A percentile compares a stretch with the other conserved stretches of the same genome.
Evolutionary conservation across 768 basidiomycete genomes (phyloP).

Genomic region (Pilatotrama ljubarskyi): DNA sequence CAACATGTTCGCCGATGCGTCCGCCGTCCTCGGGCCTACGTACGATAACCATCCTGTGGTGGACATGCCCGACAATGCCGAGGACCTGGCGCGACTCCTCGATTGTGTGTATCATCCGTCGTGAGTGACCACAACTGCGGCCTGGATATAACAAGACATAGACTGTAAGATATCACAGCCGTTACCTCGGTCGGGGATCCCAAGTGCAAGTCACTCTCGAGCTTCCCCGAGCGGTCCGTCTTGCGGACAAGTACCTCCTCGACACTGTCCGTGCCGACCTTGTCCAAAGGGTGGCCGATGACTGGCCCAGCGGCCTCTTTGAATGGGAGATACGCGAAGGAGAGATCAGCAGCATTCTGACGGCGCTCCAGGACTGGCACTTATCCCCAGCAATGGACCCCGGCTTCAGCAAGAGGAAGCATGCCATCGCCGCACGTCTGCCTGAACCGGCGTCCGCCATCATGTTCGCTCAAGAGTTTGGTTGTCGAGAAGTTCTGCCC

Average conservation of each 20-base stretch:
- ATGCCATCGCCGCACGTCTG: not conserved
- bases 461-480: conserved; percentile 16
- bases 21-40: not conserved
- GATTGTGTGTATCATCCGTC: conserved; percentile 13
- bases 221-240: conserved; percentile 21
- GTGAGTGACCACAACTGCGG: not conserved
- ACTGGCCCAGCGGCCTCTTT: conserved; percentile 30
- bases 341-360: not conserved
- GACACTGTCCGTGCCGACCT: conserved; percentile 26
- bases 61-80: conserved; percentile 13
- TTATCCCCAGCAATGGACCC: no score
- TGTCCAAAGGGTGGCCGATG: conserved; percentile 23
- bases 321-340: conserved; percentile 28
- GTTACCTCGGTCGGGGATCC: conserved; percentile 18
- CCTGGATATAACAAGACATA: no score
- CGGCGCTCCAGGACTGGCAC: conserved; percentile 1
- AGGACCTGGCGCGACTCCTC: conserved; percentile 11
- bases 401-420: conserved; percentile 3
- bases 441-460: conserved; percentile 19
- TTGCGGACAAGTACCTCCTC: conserved; percentile 33
- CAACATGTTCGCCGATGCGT: conserved; percentile 18
- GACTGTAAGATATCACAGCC: not conserved
- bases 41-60: conserved; percentile 17
- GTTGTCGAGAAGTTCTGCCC: conserved; percentile 18
- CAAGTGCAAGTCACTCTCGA: conserved; percentile 23